phyloP scores from a whole-genome alignment of 805 yeast species.

The Candida pseudoglaebosa region DNA sequence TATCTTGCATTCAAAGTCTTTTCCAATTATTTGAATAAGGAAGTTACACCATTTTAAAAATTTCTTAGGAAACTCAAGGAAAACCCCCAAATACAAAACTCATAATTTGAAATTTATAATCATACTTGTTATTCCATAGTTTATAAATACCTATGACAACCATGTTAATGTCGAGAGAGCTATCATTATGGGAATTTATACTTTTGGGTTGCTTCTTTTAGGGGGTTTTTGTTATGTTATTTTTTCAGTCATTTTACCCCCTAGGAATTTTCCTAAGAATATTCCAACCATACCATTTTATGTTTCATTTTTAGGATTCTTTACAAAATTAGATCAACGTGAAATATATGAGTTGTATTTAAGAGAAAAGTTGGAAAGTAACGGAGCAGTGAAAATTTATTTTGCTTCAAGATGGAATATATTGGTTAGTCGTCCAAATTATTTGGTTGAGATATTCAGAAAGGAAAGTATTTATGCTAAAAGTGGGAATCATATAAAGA shows the following conservation, averaged over 20 bases:
- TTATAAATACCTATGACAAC: too few species aligned
- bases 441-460: constrained; percentile 42
- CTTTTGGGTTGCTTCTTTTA: not conserved
- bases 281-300: constrained; percentile 63
- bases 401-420: constrained; percentile 64
- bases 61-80: too few species aligned
- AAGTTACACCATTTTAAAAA: too few species aligned
- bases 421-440: constrained; percentile 47
- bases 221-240: not conserved
- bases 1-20: too few species aligned
- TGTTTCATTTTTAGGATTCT: constrained; percentile 46
- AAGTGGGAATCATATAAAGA: constrained; percentile 57
- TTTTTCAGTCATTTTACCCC: constrained; percentile 38
- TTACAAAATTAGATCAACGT: constrained; percentile 45
- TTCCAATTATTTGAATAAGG: too few species aligned
- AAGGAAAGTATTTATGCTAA: constrained; percentile 51
- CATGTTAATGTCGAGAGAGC: too few species aligned
- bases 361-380: constrained; percentile 41
- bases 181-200: not conserved
- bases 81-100: too few species aligned
- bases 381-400: constrained; percentile 57
- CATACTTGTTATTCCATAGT: too few species aligned
- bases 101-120: too few species aligned
- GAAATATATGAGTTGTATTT: constrained; percentile 43
- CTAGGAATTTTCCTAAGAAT: constrained; percentile 46